Evolutionary conservation across 2,329 filamentous ascomycete species (phyloP), one percentile per base, ranked within the genome.

Genomic region (Fusarium proliferatum): DNA sequence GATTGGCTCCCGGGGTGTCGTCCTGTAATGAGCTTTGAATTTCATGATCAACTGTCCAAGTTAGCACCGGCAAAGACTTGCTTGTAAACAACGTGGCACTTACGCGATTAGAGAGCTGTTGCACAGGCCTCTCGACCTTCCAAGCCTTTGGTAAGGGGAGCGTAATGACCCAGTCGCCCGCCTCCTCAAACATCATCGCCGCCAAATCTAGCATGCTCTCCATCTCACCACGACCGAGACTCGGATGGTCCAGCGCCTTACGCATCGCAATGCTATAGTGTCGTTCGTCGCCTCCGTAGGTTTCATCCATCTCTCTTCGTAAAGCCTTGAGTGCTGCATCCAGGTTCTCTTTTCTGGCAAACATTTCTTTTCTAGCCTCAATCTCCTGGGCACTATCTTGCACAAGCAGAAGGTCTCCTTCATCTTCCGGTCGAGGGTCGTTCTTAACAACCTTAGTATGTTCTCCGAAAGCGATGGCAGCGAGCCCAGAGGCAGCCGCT

Each of bases 391-490:
- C 82, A 72, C 81, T 84, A 28, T 85, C 83, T 67, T 85, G 83
- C 4, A 86, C 80, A 36, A 86, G 80, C n/a, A 85, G 73, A 13
- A 85, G 76, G 12, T 81, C 80, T 19, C 72, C 72, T 51, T 77
- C 81, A 33, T 83, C 83, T 33, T 83, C 81, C 30, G 78, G 74
- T 9, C 79, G 76, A 52, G 82, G 80, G 61, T 83, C 82, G 46
- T 81, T 81, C 71, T 84, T 85, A 74, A 76, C 82, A 48, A 82
- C 80, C 75, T 88, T 86, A 36, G 86, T 76, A 66, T 87, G 84
- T 73, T 92, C 90, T 41, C 90, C 91, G 77, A 92, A 88, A 5
- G 91, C 91, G 64, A 93, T 87, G 30, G 87, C 86, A 8, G 90
- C 91, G 45, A 93, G 82, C 9, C 90, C 91, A 28, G 85, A 83